These are phyloP conservation scores for Poa pratensis DNA, from an alignment of 176 grass and related monocot species.

Conservation along the genomic window DNA sequence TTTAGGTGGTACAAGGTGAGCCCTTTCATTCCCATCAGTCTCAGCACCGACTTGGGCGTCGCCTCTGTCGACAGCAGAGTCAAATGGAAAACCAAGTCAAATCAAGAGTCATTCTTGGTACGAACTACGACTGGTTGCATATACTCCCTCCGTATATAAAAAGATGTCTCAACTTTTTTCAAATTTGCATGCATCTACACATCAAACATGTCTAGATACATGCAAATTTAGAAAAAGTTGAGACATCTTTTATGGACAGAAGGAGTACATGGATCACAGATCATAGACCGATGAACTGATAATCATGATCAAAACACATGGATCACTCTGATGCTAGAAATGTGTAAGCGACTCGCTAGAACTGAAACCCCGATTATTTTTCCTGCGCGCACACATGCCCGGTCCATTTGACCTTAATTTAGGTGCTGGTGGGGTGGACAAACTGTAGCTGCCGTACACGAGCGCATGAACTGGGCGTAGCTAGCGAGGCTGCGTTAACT, in stretches of 20 bases:
- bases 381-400: too few relatives aligned
- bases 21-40: conserved; percentile 95
- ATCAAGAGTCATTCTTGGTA: background rate
- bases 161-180: too few relatives aligned
- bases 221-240: too few relatives aligned
- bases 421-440: background rate
- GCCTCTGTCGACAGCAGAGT: conserved; percentile 63
- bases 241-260: too few relatives aligned
- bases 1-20: conserved; percentile 94
- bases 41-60: conserved; percentile 90
- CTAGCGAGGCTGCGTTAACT: background rate
- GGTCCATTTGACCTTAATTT: background rate
- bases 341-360: background rate
- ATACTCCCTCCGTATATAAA: too few relatives aligned
- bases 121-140: background rate
- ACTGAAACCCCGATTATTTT: background rate
- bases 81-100: conserved; percentile 36
- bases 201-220: too few relatives aligned
- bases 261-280: background rate
- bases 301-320: background rate
- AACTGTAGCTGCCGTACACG: background rate
- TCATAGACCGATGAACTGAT: background rate
- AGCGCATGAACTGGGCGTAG: background rate
- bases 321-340: background rate
- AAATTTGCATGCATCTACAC: too few relatives aligned